phyloP scores from a whole-genome alignment of 306 rosid species.

The Pyrus betulifolia region DNA sequence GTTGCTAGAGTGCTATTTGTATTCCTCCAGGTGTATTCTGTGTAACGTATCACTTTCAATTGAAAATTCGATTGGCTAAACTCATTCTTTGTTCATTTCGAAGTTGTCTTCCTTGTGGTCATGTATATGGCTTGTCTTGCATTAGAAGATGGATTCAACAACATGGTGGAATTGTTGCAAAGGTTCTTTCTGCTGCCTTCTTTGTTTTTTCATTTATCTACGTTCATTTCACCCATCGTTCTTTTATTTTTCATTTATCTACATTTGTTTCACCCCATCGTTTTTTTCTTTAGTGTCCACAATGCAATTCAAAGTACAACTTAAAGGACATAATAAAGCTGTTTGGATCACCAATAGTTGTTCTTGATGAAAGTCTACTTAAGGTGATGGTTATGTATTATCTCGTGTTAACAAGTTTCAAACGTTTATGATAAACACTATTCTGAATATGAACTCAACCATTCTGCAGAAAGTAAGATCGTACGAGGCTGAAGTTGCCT shows the following conservation, averaged over 20 bases:
- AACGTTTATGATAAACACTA: not conserved
- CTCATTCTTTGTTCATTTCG: not conserved
- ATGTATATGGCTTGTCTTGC: constrained; percentile 14
- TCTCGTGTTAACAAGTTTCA: not conserved
- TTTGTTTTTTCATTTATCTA: not conserved
- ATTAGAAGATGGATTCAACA: constrained; percentile 1
- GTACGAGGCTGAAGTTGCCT: not conserved
- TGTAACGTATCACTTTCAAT: not conserved
- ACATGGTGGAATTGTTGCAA: not conserved
- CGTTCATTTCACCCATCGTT: not conserved
- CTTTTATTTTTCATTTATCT: not conserved
- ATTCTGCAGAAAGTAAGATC: constrained; percentile 6
- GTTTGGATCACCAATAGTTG: constrained; percentile 4
- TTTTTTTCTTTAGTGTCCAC: constrained; percentile 7
- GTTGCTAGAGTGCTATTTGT: not conserved
- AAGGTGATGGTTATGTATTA: not conserved
- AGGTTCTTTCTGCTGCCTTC: not conserved
- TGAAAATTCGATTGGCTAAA: not conserved
- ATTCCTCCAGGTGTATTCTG: not conserved
- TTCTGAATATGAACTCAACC: not conserved
- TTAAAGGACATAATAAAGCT: not conserved
- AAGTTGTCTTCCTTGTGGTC: constrained; percentile 20
- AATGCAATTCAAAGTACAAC: constrained; percentile 6
- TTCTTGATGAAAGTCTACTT: not conserved
- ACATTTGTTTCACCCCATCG: not conserved